Evolutionary conservation across 441 rosid species (phyloP), one percentile per base, ranked within the genome.

Genomic region (Corymbia calophylla): DNA sequence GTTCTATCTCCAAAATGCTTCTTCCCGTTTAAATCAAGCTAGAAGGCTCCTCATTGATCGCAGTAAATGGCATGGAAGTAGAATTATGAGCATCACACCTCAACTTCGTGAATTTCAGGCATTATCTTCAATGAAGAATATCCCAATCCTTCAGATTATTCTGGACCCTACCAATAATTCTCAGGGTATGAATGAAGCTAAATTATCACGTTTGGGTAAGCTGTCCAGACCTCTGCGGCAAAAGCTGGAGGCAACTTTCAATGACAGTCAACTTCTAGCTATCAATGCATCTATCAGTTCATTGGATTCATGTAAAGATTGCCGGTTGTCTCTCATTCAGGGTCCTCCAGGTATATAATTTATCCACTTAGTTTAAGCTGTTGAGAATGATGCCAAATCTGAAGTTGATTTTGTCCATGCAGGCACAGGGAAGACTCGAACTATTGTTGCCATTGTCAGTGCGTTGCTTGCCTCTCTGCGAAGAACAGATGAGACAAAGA

Each of bases 351-450:
- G 99, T 97, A 93, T 89, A 90, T 88, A 58, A 21, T 44, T 48
- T 53, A 88, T 53, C 77, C 14, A 39, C 19, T 81, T 17, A 9
- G 44, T 88, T 68, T 29, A 32, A 86, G 86, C 87, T 86, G 85
- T 25, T 66, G 9, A 87, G 81, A 85, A 68, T 86, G 86, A 8
- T 88, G 86, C 44, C 88, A 39, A 73, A 82, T 91, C 85, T 87
- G 66, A 51, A 87, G 31, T 86, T 88, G 68, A 35, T 77, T 56
- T 88, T 77, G 68, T 39, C 73, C 27, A 9, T 68, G 86, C 88
- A 98, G 99, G 99, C 88, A 98, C 99, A 88, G 99, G 99, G 88
- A 98, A 98, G 95, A 98, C 99, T 87, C 95, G 98, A 88, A 98
- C 99, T 89, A 95, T 98, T 90, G 95, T 97, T 92, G 99, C 99